Percentiles rank a stretch among this genome's conserved stretches.
Evolutionary conservation across 495 filamentous ascomycete species (phyloP).

Genomic region (Lophium mytilinum): DNA sequence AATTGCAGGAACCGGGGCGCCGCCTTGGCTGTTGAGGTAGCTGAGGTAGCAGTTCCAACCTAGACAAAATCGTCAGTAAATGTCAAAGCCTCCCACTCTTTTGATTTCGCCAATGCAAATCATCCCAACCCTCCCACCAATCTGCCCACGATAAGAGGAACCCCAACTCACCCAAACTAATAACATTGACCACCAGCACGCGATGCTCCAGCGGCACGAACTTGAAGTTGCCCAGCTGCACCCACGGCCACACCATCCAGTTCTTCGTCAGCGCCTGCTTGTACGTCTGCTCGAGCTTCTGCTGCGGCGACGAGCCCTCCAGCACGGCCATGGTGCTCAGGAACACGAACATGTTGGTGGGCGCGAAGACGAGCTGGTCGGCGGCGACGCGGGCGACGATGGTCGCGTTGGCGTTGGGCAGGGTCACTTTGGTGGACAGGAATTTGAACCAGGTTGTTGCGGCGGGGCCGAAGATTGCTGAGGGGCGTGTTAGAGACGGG

Average conservation of each 20-base stretch:
- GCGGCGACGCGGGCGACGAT: constrained; percentile 71
- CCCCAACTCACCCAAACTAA: constrained; percentile 55
- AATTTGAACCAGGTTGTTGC: constrained; percentile 85
- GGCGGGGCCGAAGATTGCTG: constrained; percentile 83
- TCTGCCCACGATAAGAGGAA: not conserved
- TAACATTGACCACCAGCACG: constrained; percentile 80
- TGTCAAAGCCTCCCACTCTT: not conserved
- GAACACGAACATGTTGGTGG: constrained; percentile 73
- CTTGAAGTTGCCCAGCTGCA: constrained; percentile 87
- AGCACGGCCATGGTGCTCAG: constrained; percentile 78
- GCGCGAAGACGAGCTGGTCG: constrained; percentile 84
- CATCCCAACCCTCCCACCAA: not conserved
- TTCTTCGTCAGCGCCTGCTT: constrained; percentile 66
- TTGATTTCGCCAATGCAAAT: too few relatives aligned
- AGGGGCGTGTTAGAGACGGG: constrained; percentile 3
- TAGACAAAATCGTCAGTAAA: constrained; percentile 32
- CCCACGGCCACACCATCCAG: constrained; percentile 85
- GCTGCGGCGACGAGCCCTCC: constrained; percentile 63
- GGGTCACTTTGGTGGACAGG: constrained; percentile 59
- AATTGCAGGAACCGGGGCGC: not conserved
- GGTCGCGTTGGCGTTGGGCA: constrained; percentile 55
- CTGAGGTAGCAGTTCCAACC: constrained; percentile 98
- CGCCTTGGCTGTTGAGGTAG: constrained; percentile 54
- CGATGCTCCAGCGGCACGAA: constrained; percentile 80
- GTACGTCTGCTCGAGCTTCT: constrained; percentile 67